Percentiles rank a stretch among this genome's conserved stretches.
These are phyloP conservation scores for Candida sojae DNA, from an alignment of 1,139 yeast genomes.

Conservation along the genomic window DNA sequence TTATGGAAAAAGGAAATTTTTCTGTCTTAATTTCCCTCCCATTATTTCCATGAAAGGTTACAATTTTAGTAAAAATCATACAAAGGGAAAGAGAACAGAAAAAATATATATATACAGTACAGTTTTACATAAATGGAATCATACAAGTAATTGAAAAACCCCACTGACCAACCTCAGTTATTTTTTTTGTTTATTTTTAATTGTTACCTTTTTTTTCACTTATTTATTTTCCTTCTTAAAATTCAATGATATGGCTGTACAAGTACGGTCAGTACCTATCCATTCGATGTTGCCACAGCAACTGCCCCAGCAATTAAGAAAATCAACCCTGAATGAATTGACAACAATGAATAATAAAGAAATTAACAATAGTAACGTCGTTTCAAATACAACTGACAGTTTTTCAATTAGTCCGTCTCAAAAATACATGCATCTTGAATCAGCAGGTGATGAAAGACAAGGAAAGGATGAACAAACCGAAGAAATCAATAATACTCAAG, in stretches of 20 bases:
- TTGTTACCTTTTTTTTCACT: too few species aligned
- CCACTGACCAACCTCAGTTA: too few species aligned
- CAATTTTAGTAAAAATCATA: not conserved
- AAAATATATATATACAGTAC: not conserved
- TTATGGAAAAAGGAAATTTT: too few species aligned
- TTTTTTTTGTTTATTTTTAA: too few species aligned
- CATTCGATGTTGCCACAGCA: constrained; percentile 1
- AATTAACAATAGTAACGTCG: not conserved
- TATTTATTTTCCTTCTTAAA: too few species aligned
- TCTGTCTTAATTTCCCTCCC: not conserved
- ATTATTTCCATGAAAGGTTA: not conserved
- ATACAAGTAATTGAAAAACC: not conserved
- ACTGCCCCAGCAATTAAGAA: not conserved
- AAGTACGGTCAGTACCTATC: not conserved
- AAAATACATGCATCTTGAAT: not conserved
- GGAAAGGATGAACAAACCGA: not conserved
- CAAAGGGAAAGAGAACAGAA: not conserved
- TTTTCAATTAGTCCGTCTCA: not conserved
- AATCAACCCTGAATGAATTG: not conserved
- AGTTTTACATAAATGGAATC: not conserved
- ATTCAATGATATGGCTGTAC: constrained; percentile 1
- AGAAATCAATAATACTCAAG: too few species aligned
- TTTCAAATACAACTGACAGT: not conserved
- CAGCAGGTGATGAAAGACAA: not conserved
- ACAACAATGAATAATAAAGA: not conserved